phyloP scores from a whole-genome alignment of 768 basidiomycete genomes.

The Macrolepiota fuliginosa region DNA sequence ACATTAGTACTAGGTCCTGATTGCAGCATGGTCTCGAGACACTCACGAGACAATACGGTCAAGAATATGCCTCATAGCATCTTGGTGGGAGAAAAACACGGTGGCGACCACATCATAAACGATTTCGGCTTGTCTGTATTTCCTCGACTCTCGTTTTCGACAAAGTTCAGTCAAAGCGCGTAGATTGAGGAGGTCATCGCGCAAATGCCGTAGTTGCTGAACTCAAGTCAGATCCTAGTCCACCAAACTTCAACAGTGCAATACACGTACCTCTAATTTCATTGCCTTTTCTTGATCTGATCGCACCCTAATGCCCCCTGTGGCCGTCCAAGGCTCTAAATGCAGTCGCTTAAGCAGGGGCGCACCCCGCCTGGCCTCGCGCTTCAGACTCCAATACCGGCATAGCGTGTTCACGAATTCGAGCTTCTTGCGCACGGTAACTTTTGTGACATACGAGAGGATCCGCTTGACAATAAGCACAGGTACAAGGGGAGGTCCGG shows the following conservation, averaged over 20 bases:
- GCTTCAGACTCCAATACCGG: constrained; percentile 96
- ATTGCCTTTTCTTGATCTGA: constrained; percentile 80
- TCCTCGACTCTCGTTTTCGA: constrained; percentile 79
- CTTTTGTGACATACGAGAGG: constrained; percentile 65
- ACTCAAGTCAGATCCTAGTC: neutral
- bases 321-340: constrained; percentile 96
- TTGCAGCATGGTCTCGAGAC: neutral
- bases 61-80: constrained; percentile 58
- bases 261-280: constrained; percentile 70
- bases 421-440: constrained; percentile 69
- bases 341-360: constrained; percentile 91
- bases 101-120: constrained; percentile 63
- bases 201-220: constrained; percentile 58
- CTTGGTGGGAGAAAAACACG: constrained; percentile 67
- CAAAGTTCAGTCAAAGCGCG: constrained; percentile 63
- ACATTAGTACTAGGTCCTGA: neutral
- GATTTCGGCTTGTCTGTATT: constrained; percentile 65
- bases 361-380: constrained; percentile 90
- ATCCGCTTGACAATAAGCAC: constrained; percentile 80
- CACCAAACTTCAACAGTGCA: neutral
- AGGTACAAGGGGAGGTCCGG: constrained; percentile 91
- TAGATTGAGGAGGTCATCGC: constrained; percentile 75
- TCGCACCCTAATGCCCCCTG: constrained; percentile 55
- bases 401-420: constrained; percentile 79
- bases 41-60: constrained; percentile 70